Conservation (phyloP, 148 eudicot genomes). For the Arbutus unedo region DNA sequence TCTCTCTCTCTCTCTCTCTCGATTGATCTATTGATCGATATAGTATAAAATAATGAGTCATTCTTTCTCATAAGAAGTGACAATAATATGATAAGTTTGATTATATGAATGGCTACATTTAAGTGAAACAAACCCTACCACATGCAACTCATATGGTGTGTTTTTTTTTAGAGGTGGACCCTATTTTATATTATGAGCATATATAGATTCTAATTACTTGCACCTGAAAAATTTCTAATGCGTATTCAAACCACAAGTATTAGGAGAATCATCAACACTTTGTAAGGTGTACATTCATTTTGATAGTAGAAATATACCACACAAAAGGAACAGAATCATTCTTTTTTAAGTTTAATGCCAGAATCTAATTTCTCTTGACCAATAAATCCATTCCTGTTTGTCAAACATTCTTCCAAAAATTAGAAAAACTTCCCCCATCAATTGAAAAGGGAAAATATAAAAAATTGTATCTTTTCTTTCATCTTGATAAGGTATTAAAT, state of each 20-base stretch:
- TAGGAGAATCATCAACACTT: background rate
- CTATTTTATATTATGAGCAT: constrained; percentile 2
- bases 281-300: background rate
- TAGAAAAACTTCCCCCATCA: background rate
- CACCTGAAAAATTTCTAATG: constrained; percentile 6
- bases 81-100: constrained; percentile 8
- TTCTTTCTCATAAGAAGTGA: constrained; percentile 8
- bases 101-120: constrained; percentile 11
- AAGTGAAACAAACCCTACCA: constrained; percentile 27
- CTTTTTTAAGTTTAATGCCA: background rate
- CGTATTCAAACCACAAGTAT: background rate
- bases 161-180: constrained; percentile 14
- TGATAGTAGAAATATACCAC: background rate
- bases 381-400: background rate
- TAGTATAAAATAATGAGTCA: background rate
- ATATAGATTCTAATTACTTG: constrained; percentile 19
- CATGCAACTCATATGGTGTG: constrained; percentile 34
- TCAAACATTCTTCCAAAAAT: background rate
- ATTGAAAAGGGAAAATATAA: background rate
- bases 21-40: too few species aligned
- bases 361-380: background rate
- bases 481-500: too few species aligned
- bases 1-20: background rate
- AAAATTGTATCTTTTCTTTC: background rate
- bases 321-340: background rate